These are phyloP conservation scores for Symbiotaphrina buchneri DNA, from an alignment of 495 filamentous ascomycete species.

Conservation along the genomic window DNA sequence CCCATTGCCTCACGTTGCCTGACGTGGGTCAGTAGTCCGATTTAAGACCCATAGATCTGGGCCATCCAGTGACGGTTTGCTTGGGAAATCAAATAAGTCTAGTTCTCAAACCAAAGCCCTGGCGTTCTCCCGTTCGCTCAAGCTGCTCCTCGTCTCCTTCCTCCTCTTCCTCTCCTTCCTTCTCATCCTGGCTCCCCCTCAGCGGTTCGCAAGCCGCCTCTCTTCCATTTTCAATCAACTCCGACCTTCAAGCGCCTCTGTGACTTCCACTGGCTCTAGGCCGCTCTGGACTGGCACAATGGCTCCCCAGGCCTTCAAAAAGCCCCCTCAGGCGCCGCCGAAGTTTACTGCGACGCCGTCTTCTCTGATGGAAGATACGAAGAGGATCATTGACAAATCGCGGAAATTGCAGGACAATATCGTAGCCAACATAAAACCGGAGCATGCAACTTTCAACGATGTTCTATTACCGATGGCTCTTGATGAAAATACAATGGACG, in stretches of 20 bases:
- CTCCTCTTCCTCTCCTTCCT: slow-evolving; percentile 34
- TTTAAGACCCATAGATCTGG: too few relatives aligned
- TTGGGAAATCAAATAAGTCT: background rate
- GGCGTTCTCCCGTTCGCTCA: slow-evolving; percentile 11
- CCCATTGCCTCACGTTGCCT: too few relatives aligned
- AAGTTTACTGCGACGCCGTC: slow-evolving; percentile 65
- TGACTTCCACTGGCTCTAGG: slow-evolving; percentile 9
- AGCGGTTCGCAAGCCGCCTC: slow-evolving; percentile 39
- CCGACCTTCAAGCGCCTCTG: slow-evolving; percentile 6
- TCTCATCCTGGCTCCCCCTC: slow-evolving; percentile 58
- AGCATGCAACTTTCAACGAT: slow-evolving; percentile 22
- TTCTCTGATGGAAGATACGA: slow-evolving; percentile 53
- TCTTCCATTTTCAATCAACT: slow-evolving; percentile 32
- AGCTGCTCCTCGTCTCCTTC: slow-evolving; percentile 26
- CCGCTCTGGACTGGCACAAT: slow-evolving; percentile 39
- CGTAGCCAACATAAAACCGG: slow-evolving; percentile 38
- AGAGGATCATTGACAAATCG: slow-evolving; percentile 45
- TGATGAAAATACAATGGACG: slow-evolving; percentile 19
- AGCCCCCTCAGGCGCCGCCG: slow-evolving; percentile 68
- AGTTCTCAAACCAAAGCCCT: slow-evolving; percentile 13
- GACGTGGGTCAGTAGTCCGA: too few relatives aligned
- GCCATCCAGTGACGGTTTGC: background rate
- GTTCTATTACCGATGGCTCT: slow-evolving; percentile 19
- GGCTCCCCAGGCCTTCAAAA: slow-evolving; percentile 40
- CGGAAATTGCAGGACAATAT: slow-evolving; percentile 52